A percentile compares a stretch with the other conserved stretches of the same genome.
phyloP scores from a whole-genome alignment of 805 yeast species.

The Schizosaccharomyces pombe region ASM294v3 CU329670.1:1093501-1094000 shows the following conservation, averaged over 20 bases:
- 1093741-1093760: no score
- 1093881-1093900: constrained; percentile 7
- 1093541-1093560: constrained; percentile 12
- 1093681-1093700: no score
- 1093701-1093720: no score
- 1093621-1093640: neutral
- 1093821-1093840: constrained; percentile 2
- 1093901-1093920: neutral
- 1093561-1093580: constrained; percentile 10
- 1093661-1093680: no score
- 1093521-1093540: constrained; percentile 12
- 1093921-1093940: constrained; percentile 9
- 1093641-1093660: neutral
- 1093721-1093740: no score
- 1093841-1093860: constrained; percentile 5
- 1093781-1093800: constrained; percentile 2
- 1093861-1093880: constrained; percentile 5
- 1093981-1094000: constrained; percentile 9
- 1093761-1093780: no score
- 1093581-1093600: neutral
- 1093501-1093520: constrained; percentile 13
- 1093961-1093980: constrained; percentile 11
- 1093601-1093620: neutral
- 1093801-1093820: constrained; percentile 2
- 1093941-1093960: constrained; percentile 13